These are phyloP conservation scores for Carex scoparia DNA, from an alignment of 176 grass and related monocot species.

Conservation along the genomic window DNA sequence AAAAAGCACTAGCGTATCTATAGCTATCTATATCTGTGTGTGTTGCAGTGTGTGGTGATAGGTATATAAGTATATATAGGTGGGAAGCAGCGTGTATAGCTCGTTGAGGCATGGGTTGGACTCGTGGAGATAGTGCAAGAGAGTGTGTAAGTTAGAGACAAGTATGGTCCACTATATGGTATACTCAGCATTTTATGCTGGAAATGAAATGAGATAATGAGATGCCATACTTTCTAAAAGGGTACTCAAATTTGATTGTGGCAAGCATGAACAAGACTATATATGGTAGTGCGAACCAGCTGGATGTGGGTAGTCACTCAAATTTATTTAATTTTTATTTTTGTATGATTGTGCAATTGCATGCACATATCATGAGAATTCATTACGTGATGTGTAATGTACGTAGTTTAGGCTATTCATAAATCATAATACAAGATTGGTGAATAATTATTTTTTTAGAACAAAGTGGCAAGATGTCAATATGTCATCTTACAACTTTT, in stretches of 20 bases:
- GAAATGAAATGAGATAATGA: background rate
- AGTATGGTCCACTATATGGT: background rate
- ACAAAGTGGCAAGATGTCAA: no score
- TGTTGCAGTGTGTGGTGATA: background rate
- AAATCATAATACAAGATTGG: no score
- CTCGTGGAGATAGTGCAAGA: constrained; percentile 28
- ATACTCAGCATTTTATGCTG: constrained; percentile 20
- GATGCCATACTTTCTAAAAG: background rate
- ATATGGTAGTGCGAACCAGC: no score
- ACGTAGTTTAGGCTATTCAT: no score
- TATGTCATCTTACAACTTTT: no score
- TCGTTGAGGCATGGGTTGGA: constrained; percentile 40
- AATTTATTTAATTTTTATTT: no score
- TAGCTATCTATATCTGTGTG: background rate
- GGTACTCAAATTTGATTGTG: background rate
- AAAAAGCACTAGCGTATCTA: background rate
- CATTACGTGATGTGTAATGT: no score
- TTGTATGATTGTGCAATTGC: no score
- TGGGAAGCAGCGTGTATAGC: constrained; percentile 21
- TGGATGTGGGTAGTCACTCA: no score
- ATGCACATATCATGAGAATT: no score
- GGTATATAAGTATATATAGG: constrained; percentile 41
- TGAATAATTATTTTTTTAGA: no score
- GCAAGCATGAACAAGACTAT: background rate
- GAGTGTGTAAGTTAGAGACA: constrained; percentile 24